phyloP scores from a whole-genome alignment of 257 asterid species.

The Nicotiana tomentosiformis region DNA sequence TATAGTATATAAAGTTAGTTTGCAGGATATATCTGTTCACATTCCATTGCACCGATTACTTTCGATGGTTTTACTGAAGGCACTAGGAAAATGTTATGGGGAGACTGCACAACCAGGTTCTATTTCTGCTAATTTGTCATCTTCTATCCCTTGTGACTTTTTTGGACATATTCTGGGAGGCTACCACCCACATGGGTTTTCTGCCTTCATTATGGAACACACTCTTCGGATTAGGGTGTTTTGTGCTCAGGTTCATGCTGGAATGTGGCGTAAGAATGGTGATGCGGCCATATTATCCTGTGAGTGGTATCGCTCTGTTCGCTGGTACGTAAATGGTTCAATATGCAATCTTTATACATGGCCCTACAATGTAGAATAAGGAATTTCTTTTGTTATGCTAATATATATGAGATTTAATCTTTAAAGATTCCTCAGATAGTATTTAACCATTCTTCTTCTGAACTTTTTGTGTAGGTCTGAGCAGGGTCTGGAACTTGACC shows the following conservation, averaged over 20 bases:
- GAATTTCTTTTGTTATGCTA: neutral
- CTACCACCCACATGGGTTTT: conserved; percentile 82
- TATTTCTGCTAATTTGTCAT: conserved; percentile 26
- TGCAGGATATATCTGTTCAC: conserved; percentile 84
- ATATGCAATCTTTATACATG: conserved; percentile 1
- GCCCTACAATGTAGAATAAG: neutral
- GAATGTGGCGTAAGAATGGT: conserved; percentile 98
- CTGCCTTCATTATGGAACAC: conserved; percentile 91
- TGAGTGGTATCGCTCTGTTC: conserved; percentile 89
- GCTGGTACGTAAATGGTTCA: conserved; percentile 55
- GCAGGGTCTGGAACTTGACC: conserved; percentile 91
- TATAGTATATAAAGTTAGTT: conserved; percentile 75
- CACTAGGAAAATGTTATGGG: conserved; percentile 67
- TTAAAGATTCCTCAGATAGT: neutral
- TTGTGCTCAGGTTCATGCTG: conserved; percentile 94
- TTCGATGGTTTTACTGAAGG: conserved; percentile 67
- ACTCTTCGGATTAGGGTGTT: conserved; percentile 91
- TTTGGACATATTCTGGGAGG: conserved; percentile 77
- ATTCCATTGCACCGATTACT: conserved; percentile 84
- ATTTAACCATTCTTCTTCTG: conserved; percentile 6
- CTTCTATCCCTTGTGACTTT: conserved; percentile 40
- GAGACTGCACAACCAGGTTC: conserved; percentile 22
- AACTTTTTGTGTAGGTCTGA: conserved; percentile 63
- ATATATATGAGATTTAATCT: neutral
- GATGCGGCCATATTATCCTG: conserved; percentile 78